Evolutionary conservation across 2,329 filamentous ascomycete genomes (phyloP), one percentile per base, ranked within the genome.

Genomic region (Thielaviopsis populi): DNA sequence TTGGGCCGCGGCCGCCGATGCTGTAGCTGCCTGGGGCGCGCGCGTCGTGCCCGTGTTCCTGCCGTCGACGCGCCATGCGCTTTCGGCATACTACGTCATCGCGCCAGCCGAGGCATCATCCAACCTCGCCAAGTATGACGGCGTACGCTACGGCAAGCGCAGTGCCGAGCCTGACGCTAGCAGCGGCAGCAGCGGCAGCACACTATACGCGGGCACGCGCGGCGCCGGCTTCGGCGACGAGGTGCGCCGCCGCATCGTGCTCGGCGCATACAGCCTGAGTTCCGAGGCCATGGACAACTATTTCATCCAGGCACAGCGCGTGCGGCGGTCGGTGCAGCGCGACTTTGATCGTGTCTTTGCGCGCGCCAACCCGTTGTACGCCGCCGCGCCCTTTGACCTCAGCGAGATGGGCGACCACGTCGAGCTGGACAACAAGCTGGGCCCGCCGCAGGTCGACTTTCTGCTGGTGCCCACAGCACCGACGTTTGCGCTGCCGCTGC

Each of bases 61-160:
- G 3, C 91, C 92, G 0, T 83, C 86, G 0, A 99, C 92, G 1
- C 86, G 84, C 67, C 85, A 89, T 68, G 92, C 94, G 0, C 82
- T 99, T 0, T 89, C 91, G 22, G 88, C 94, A 41, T 99, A 99
- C 77, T 99, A 99, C 73, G 83, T 99, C 64, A 84, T 99, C 64
- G 95, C 94, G 0, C 90, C 94, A 0, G 92, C 94, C 17, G 94
- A 99, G 75, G 94, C 94, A 2, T 90, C 90, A 1, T 97, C 92
- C 17, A 99, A 99, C 70, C 82, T 99, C 1, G 89, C 94, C 65
- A 96, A 95, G 73, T 99, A 96, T 73, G 95, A 99, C 70, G 94
- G 94, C 22, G 84, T 97, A n/a, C 87, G 94, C 11, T 99, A 95
- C 74, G 94, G 94, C 1, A 79, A 78, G 22, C 80, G 84, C 37